Base-by-base conservation (phyloP, 139 green algal species). In the Chlorella sp. region DNA sequence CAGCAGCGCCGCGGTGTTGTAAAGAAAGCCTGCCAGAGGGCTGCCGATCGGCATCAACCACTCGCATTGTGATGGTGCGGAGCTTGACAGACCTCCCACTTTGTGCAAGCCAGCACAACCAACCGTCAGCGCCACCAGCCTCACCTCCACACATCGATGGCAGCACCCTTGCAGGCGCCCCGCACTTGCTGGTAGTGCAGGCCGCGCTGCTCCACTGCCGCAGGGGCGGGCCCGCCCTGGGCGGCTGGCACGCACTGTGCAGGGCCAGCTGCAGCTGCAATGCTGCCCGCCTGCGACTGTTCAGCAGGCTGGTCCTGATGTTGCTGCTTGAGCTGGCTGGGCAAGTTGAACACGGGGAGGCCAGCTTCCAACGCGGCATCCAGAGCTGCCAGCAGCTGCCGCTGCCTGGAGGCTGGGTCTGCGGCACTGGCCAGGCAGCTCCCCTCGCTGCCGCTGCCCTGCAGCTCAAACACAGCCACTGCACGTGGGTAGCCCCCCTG, bases 141-240 rank as follows among this genome's bases (percentile, higher is more conserved):
- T 28, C 56, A 86, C 82, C 82, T 70, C 84, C 84, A 87, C 76
- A 87, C 84, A 20, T 87, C 84, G 36, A 87, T 76, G 44, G 40
- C 65, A 7, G 44, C 8, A 1, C 84, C 84, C 8, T 24, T 30
- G 20, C 48, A 46, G 4, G 68, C 46, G 6, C 24, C 46, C 3
- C 76, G 48, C 4, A 36, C 67, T 14, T 73, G 24, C 36, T 32
- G 62, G 84, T 87, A 87, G 32, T 51, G 72, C 38, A 67, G 7
- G 7, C 38, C 62, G 32, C 84, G 75, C 74, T 51, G 60, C 40
- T 73, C 46, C 17, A 68, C 32, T 19, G 46, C 51, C 16, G 46
- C 48, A 76, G 34, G 48, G 28, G 17, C 8, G 11, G 41, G 38
- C 43, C 26, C 36, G 26, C 26, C 41, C 38, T 26, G 38, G 38